Evolutionary conservation across 2,329 filamentous ascomycete genomes (phyloP), one percentile per base, ranked within the genome.

Genomic region (Septoria linicola): DNA sequence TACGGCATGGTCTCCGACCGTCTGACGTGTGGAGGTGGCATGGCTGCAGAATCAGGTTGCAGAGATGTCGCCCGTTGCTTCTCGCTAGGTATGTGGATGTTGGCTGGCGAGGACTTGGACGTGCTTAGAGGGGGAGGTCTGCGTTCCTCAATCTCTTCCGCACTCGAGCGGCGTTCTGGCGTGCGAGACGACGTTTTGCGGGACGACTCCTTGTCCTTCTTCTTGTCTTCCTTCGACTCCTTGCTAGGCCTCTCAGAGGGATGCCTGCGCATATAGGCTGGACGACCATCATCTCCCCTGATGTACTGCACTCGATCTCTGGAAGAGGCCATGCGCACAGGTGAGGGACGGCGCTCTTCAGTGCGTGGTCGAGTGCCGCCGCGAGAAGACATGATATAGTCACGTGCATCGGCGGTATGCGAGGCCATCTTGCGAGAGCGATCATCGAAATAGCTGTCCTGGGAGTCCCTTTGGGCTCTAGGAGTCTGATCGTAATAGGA

Each of bases 1-100:
- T 54, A 51, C 11, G 66, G 73, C 73, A 73, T 74, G 1, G 72
- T 76, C 42, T 75, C 67, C 21, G 73, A 66, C 51, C 74, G 73
- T 42, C 63, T 68, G 37, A 75, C 63, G 3, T 66, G 66, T 46
- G 67, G 68, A 41, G 67, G 66, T 13, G 67, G 67, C 20, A 59
- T 52, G 17, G 63, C 23, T 10, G 57, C 51, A 16, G 52, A 45
- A 2, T 63, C 62, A 7, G 49, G 41, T 42, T 67, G 64, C 14
- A 67, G 36, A 11, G 66, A 68, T 14, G 61, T 51, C 13, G 63
- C 54, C 20, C 65, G 63, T 20, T 45, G 54, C 40, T 63, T 61
- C 13, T 62, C 59, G 53, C 41, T 39, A 17, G 64, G 58, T 8
- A 63, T 51, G 17, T 58, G 59, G 19, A 68, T 66, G 23, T 63